These are phyloP conservation scores for Ogataea naganishii DNA, from an alignment of 805 yeast genomes.

Conservation along the genomic window DNA sequence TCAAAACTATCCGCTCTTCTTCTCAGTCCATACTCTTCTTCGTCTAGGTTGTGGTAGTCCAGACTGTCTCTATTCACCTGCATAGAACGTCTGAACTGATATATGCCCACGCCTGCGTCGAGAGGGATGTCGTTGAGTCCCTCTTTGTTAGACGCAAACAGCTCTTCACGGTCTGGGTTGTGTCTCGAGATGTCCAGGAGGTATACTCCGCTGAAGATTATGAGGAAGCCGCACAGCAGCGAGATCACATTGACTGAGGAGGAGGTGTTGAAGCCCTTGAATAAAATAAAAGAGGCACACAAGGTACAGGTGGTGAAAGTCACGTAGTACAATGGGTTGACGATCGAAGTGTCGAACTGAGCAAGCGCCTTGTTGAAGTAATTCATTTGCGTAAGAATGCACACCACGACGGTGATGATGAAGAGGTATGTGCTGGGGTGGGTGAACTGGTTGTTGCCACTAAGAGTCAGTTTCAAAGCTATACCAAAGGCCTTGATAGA, in stretches of 20 bases:
- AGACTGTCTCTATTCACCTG: constrained; percentile 42
- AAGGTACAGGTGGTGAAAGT: constrained; percentile 86
- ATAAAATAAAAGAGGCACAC: constrained; percentile 76
- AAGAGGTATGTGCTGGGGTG: constrained; percentile 80
- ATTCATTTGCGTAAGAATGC: constrained; percentile 88
- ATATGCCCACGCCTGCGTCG: constrained; percentile 72
- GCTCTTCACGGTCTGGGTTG: constrained; percentile 37
- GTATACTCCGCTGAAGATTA: constrained; percentile 83
- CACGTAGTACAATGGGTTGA: constrained; percentile 84
- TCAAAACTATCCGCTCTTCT: constrained; percentile 59
- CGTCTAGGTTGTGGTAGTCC: constrained; percentile 21
- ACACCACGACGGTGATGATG: constrained; percentile 65
- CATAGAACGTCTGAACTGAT: constrained; percentile 69
- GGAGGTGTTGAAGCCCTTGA: constrained; percentile 81
- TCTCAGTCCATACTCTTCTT: constrained; percentile 44
- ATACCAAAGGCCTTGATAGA: constrained; percentile 90
- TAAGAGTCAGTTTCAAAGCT: constrained; percentile 74
- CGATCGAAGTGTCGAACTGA: constrained; percentile 87
- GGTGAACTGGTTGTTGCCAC: constrained; percentile 82
- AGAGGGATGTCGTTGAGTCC: constrained; percentile 58
- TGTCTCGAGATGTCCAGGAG: constrained; percentile 71
- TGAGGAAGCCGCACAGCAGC: constrained; percentile 73
- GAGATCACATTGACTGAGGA: constrained; percentile 74
- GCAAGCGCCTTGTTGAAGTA: constrained; percentile 90
- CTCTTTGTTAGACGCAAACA: constrained; percentile 37